Conservation (phyloP, 257 asterid species). For the Solanum habrochaites region DNA sequence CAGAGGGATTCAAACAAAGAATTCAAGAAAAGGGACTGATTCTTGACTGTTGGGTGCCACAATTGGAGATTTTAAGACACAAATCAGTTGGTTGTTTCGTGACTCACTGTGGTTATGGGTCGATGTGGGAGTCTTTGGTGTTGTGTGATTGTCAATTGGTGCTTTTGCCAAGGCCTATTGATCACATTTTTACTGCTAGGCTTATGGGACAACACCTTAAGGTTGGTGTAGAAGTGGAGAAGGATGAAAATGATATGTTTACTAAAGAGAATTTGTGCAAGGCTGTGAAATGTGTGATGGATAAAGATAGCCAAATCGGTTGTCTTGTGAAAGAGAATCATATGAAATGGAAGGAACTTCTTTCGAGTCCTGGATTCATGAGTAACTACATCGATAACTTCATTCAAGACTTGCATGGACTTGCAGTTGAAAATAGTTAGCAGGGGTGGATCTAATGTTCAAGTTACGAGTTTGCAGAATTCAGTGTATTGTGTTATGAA, state of each 20-base stretch:
- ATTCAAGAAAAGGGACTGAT: slow-evolving; percentile 1
- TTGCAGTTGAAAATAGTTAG: not conserved
- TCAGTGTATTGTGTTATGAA: not conserved
- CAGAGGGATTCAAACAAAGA: not conserved
- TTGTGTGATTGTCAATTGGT: slow-evolving; percentile 2
- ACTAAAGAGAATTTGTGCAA: slow-evolving; percentile 15
- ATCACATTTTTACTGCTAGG: slow-evolving; percentile 3
- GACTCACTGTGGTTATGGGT: slow-evolving; percentile 7
- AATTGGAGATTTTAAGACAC: not conserved
- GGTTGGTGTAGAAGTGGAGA: not conserved
- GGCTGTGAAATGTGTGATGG: slow-evolving; percentile 24
- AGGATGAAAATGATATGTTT: slow-evolving; percentile 27
- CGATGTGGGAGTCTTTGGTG: slow-evolving; percentile 9
- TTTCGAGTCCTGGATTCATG: not conserved
- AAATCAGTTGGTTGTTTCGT: not conserved
- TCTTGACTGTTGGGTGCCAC: not conserved
- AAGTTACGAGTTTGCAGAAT: not conserved
- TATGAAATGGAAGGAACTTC: slow-evolving; percentile 5
- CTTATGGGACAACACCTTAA: not conserved
- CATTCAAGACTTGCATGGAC: not conserved
- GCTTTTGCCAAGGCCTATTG: not conserved
- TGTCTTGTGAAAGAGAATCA: slow-evolving; percentile 16
- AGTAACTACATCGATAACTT: slow-evolving; percentile 17
- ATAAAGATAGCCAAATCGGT: slow-evolving; percentile 7
- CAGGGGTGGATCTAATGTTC: not conserved